Conservation (phyloP, 805 yeast genomes). For the Priceomyces medius region DNA sequence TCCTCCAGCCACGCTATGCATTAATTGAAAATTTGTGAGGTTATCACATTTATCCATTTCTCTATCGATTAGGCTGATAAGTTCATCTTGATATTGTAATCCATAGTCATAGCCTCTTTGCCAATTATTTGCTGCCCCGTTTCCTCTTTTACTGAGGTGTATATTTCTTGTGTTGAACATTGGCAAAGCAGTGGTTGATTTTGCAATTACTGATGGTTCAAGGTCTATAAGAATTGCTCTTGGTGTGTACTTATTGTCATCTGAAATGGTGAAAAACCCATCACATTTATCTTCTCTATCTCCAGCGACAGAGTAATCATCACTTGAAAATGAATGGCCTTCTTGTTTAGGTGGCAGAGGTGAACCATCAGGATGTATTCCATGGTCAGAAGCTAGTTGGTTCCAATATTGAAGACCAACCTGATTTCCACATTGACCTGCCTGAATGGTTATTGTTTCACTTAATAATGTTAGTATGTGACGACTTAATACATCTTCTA, state of each 20-base stretch:
- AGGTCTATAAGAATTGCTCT: slow-evolving; percentile 81
- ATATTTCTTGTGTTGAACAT: slow-evolving; percentile 83
- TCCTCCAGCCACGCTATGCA: slow-evolving; percentile 98
- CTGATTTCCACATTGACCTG: slow-evolving; percentile 97
- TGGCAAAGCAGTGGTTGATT: slow-evolving; percentile 51
- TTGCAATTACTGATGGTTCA: slow-evolving; percentile 84
- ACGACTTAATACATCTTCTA: background rate
- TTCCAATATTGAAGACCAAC: slow-evolving; percentile 92
- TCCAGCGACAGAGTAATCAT: slow-evolving; percentile 7
- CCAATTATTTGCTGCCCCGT: slow-evolving; percentile 98
- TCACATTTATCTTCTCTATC: slow-evolving; percentile 67
- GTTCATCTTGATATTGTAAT: slow-evolving; percentile 61
- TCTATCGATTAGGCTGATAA: slow-evolving; percentile 79
- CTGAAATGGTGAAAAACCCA: slow-evolving; percentile 77
- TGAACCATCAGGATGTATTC: slow-evolving; percentile 67
- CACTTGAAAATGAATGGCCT: slow-evolving; percentile 14
- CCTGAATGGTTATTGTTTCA: slow-evolving; percentile 69
- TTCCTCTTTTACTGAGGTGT: slow-evolving; percentile 75
- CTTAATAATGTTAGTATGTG: slow-evolving; percentile 24
- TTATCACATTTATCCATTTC: slow-evolving; percentile 90
- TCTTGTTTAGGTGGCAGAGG: slow-evolving; percentile 36
- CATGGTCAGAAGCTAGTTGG: slow-evolving; percentile 84
- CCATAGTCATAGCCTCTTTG: slow-evolving; percentile 85
- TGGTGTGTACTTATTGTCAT: slow-evolving; percentile 79
- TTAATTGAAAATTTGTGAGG: slow-evolving; percentile 82